Base-by-base conservation (phyloP, 805 yeast genomes). In the Metschnikowia vanudenii region DNA sequence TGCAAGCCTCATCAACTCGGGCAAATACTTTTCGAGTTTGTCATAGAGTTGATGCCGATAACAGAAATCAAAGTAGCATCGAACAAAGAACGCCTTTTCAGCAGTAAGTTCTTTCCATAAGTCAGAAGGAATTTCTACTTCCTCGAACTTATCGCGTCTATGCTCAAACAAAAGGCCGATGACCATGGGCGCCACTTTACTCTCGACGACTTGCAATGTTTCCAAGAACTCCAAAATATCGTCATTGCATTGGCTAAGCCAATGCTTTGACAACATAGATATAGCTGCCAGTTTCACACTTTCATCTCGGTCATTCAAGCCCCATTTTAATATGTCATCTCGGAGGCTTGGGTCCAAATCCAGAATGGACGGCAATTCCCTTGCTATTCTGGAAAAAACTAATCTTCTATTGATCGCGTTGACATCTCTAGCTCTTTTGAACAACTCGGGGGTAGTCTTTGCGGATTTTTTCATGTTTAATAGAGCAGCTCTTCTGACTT, bases 401-500 rank as follows among this genome's bases (percentile, higher is more conserved):
- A 84, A 62, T 54, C 89, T 74, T 65, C 99, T 75, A 58, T 85
- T 90, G 16, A 79, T 71, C 0, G 84, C 65, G 60, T 86, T 87
- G 3, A 72, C 73, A 64, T 92, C 99, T 47, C 96, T 76, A 0
- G 96, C 96, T 48, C 97, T 76, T 59, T 85, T 94, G 30, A 90
- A 67, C 1, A 89, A 68, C 46, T 71, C 74, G 1, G 84, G 80
- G 16, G 79, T 68, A 0, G 90, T 84, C 1, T 57, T 53, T 3
- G 65, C 56, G 35, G 76, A 76, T 54, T 82, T 84, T 19, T 76
- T 80, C 28, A 92, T 62, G 60, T 89, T 87, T 37, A 85, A 68
- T 57, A 90, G 67, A 0, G 92, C 92, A 0, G 95, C 90, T 49
- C 96, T 75, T 54, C 98, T 76, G 1, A 91, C 96, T 51, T 94